Percentiles rank a stretch among this genome's conserved stretches.
Evolutionary conservation across 768 basidiomycete genomes (phyloP).

Genomic region (Imleria badia): DNA sequence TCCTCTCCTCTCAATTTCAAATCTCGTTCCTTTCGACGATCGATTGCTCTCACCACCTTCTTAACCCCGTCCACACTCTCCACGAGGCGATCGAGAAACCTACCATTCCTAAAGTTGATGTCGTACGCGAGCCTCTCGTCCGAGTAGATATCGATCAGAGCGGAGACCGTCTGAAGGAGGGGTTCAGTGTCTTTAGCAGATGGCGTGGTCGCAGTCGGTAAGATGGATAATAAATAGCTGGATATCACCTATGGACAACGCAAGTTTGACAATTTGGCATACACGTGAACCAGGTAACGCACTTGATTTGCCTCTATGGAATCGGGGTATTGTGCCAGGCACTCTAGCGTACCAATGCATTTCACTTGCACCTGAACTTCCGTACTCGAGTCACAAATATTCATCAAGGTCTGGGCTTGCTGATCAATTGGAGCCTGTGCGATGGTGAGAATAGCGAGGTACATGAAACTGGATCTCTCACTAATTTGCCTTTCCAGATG

Average conservation of each 20-base stretch:
- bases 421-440: slow-evolving; percentile 55
- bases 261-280: neutral
- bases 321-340: slow-evolving; percentile 68
- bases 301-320: slow-evolving; percentile 56
- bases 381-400: slow-evolving; percentile 54
- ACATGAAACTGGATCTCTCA: slow-evolving; percentile 30
- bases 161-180: slow-evolving; percentile 74
- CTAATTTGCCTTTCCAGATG: slow-evolving; percentile 68
- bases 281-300: slow-evolving; percentile 26
- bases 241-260: slow-evolving; percentile 53
- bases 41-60: slow-evolving; percentile 62
- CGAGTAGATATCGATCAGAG: slow-evolving; percentile 90
- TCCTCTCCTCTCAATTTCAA: slow-evolving; percentile 71
- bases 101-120: slow-evolving; percentile 68
- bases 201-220: slow-evolving; percentile 43
- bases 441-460: slow-evolving; percentile 6
- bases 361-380: slow-evolving; percentile 64
- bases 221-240: slow-evolving; percentile 61
- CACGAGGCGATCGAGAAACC: slow-evolving; percentile 53
- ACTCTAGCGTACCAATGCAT: slow-evolving; percentile 84
- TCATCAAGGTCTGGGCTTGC: slow-evolving; percentile 64
- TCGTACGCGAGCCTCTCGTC: slow-evolving; percentile 84
- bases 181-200: slow-evolving; percentile 59
- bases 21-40: slow-evolving; percentile 64
- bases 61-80: slow-evolving; percentile 63